Evolutionary conservation across 2,329 filamentous ascomycete species (phyloP).

Genomic region (Huntiella bhutanensis): DNA sequence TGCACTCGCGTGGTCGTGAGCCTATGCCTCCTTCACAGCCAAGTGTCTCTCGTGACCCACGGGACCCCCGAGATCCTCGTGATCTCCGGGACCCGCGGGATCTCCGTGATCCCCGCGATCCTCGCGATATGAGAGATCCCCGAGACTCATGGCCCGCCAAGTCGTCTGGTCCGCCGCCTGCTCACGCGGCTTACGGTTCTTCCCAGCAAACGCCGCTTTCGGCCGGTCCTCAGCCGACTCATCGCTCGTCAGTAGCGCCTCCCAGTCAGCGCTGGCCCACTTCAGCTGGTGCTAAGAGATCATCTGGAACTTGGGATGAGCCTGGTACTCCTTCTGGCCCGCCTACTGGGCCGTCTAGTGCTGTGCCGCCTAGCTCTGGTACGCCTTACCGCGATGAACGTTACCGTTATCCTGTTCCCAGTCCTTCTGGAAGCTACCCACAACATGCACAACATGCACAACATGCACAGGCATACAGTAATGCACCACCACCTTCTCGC

Average conservation of each 20-base stretch:
- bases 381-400: constrained; percentile 7
- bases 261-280: background rate
- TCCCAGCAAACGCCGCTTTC: background rate
- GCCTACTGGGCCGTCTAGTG: background rate
- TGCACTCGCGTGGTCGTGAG: constrained; percentile 2
- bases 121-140: background rate
- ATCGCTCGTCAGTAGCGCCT: background rate
- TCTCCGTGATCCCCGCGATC: background rate
- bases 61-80: background rate
- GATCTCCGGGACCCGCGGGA: constrained; percentile 2
- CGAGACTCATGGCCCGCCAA: background rate
- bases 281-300: no score
- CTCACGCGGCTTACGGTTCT: background rate
- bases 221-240: background rate
- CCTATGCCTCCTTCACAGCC: constrained; percentile 1
- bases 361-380: background rate
- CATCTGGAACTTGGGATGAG: background rate
- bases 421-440: no score
- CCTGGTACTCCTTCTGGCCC: background rate
- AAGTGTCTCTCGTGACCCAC: background rate
- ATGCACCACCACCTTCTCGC: no score
- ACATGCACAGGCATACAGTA: no score
- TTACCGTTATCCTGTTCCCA: constrained; percentile 4
- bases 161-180: background rate
- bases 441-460: no score